Conservation (phyloP, 495 filamentous ascomycete genomes). For the Neurospora sp. region DNA sequence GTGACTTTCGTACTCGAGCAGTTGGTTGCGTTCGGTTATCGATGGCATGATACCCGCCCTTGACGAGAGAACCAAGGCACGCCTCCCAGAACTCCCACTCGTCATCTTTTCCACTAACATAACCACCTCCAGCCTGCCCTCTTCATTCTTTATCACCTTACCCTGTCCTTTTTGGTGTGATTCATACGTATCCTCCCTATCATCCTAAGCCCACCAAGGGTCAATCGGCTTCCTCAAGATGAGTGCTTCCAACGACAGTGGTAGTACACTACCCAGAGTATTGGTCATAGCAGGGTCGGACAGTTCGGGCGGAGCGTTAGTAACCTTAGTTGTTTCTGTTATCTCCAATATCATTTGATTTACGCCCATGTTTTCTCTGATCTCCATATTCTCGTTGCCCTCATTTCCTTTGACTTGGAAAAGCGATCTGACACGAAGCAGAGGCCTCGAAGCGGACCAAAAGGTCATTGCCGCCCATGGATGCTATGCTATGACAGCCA, state of each 20-base stretch:
- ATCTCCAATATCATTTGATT: neutral
- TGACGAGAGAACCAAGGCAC: neutral
- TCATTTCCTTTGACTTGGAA: constrained; percentile 2
- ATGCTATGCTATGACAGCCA: constrained; percentile 94
- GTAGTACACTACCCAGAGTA: constrained; percentile 32
- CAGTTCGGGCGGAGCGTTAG: constrained; percentile 82
- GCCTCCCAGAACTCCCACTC: neutral
- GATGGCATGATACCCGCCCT: neutral
- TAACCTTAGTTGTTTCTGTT: constrained; percentile 1
- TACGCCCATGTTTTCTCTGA: neutral
- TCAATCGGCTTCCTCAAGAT: neutral
- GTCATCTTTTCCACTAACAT: neutral
- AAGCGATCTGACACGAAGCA: constrained; percentile 22
- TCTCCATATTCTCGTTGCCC: neutral
- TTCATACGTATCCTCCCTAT: neutral
- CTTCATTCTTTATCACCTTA: neutral
- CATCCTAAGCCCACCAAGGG: neutral
- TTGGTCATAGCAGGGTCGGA: constrained; percentile 86
- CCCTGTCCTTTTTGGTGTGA: neutral
- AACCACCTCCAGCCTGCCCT: neutral
- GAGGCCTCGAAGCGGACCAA: constrained; percentile 94
- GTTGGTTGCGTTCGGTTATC: neutral
- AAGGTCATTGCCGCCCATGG: constrained; percentile 86
- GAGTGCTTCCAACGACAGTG: neutral
- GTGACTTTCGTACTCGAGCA: neutral